Evolutionary conservation across 2,329 filamentous ascomycete genomes (phyloP).

Genomic region (Penicillium corylophilum): DNA sequence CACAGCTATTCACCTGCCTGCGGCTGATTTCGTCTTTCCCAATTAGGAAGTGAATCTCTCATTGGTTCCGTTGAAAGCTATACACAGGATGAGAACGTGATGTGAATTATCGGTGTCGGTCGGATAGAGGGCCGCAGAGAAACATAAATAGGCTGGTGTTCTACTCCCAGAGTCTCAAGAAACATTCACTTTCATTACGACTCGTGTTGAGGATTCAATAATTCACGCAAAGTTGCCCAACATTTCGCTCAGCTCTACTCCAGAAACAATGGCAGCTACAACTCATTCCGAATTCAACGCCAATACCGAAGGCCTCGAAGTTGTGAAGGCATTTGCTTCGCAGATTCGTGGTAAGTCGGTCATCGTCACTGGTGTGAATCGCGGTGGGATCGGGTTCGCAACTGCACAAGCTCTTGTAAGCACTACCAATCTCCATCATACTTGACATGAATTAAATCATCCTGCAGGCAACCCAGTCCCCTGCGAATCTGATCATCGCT

Average conservation of each 20-base stretch:
- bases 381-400: slow-evolving; percentile 34
- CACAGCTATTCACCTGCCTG: neutral
- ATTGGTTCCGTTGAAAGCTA: neutral
- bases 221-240: neutral
- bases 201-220: neutral
- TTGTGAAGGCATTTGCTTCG: slow-evolving; percentile 38
- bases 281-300: slow-evolving; percentile 37
- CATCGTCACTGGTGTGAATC: slow-evolving; percentile 37
- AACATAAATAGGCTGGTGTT: neutral
- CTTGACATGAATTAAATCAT: neutral
- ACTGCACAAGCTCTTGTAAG: slow-evolving; percentile 39
- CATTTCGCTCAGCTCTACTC: neutral
- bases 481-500: slow-evolving; percentile 9
- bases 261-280: slow-evolving; percentile 20
- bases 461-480: slow-evolving; percentile 5
- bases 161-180: neutral
- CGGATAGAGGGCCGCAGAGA: neutral
- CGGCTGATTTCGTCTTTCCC: neutral
- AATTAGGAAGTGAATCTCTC: neutral
- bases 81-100: neutral
- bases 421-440: neutral
- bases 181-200: neutral
- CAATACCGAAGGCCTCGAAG: slow-evolving; percentile 41
- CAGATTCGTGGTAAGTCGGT: slow-evolving; percentile 38
- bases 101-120: neutral